phyloP scores from a whole-genome alignment of 2,329 filamentous ascomycete genomes.

The Fusarium brevicatenulatum region DNA sequence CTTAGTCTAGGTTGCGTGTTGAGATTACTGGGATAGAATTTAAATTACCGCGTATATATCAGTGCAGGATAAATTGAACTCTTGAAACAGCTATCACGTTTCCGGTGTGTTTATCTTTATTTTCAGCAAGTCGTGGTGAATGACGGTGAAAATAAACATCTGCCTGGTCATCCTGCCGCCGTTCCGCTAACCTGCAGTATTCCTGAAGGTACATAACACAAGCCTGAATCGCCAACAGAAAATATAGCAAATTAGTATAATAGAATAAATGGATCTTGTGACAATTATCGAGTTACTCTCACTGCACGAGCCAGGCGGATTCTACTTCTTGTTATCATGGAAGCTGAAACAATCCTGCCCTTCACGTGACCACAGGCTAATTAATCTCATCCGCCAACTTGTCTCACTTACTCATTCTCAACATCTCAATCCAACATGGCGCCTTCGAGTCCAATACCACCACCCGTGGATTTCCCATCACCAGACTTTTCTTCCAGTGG shows the following conservation, averaged over 20 bases:
- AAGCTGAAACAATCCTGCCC: background rate
- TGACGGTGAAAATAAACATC: too few species aligned
- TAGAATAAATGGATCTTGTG: rapidly evolving
- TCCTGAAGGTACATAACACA: too few species aligned
- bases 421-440: background rate
- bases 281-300: rapidly evolving
- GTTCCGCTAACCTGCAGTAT: too few species aligned
- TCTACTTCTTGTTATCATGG: background rate
- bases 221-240: background rate
- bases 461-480: background rate
- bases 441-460: background rate
- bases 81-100: background rate
- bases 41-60: rapidly evolving
- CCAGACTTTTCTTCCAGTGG: background rate
- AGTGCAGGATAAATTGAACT: rapidly evolving
- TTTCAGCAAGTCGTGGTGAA: too few species aligned
- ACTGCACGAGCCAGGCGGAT: too few species aligned
- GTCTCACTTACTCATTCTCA: background rate
- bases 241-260: background rate
- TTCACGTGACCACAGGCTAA: background rate
- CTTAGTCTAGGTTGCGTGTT: rapidly evolving
- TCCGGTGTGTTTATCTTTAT: too few species aligned
- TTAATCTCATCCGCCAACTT: background rate
- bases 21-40: background rate
- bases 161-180: too few species aligned